Conservation (phyloP, 2,329 filamentous ascomycete genomes). For the Orbilia ellipsospora region DNA sequence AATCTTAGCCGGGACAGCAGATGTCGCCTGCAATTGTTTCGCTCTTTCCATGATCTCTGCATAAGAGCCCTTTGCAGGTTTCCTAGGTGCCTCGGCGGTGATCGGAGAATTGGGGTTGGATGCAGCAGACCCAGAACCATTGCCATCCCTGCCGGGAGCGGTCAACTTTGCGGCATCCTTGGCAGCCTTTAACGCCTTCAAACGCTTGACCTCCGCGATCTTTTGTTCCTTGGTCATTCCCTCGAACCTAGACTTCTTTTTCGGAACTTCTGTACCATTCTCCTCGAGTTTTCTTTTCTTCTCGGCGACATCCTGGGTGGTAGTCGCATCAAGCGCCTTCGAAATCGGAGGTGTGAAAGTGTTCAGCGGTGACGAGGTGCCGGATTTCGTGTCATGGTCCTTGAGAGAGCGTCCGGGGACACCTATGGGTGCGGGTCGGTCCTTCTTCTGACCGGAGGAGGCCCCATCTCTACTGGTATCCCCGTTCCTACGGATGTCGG, state of each 20-base stretch:
- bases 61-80: constrained; percentile 46
- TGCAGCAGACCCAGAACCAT: constrained; percentile 50
- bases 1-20: constrained; percentile 41
- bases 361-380: constrained; percentile 41
- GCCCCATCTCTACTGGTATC: constrained; percentile 32
- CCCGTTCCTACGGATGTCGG: constrained; percentile 40
- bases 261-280: constrained; percentile 32
- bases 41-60: constrained; percentile 52
- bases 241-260: constrained; percentile 56
- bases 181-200: constrained; percentile 53
- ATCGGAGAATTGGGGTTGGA: constrained; percentile 52
- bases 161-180: constrained; percentile 38
- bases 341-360: constrained; percentile 54
- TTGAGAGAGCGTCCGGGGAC: constrained; percentile 38
- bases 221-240: constrained; percentile 56
- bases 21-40: constrained; percentile 47
- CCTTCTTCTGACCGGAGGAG: constrained; percentile 37
- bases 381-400: constrained; percentile 26
- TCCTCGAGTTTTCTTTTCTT: constrained; percentile 50
- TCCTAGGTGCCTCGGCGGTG: constrained; percentile 42
- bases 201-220: constrained; percentile 46
- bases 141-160: constrained; percentile 38
- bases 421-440: constrained; percentile 49
- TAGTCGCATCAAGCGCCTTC: constrained; percentile 42
- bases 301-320: constrained; percentile 27